Conservation (phyloP, 306 rosid species). For the Trifolium repens region DNA sequence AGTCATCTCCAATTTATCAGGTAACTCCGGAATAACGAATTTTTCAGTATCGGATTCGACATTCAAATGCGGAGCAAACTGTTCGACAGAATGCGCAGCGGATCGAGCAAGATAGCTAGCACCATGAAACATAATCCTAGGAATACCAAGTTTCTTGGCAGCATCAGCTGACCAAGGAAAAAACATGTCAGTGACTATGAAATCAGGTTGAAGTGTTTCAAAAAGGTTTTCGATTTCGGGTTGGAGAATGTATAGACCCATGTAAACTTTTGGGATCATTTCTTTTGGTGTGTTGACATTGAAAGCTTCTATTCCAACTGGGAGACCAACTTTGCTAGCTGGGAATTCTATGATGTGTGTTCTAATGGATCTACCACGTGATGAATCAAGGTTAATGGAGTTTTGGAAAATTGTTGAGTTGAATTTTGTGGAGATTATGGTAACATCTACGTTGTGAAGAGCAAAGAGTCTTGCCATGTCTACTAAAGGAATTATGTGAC, state of each 20-base stretch:
- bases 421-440: slow-evolving; percentile 47
- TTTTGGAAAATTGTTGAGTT: slow-evolving; percentile 50
- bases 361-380: slow-evolving; percentile 39
- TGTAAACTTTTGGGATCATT: slow-evolving; percentile 25
- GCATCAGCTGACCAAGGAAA: slow-evolving; percentile 47
- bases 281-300: slow-evolving; percentile 22
- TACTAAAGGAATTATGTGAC: slow-evolving; percentile 55
- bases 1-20: slow-evolving; percentile 45
- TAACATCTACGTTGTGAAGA: slow-evolving; percentile 34
- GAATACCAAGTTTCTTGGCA: slow-evolving; percentile 37
- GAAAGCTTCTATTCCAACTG: slow-evolving; percentile 41
- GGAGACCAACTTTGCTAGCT: slow-evolving; percentile 42
- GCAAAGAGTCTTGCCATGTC: slow-evolving; percentile 55
- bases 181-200: slow-evolving; percentile 52
- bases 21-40: slow-evolving; percentile 42
- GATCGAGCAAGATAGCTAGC: slow-evolving; percentile 42
- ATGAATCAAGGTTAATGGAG: slow-evolving; percentile 43
- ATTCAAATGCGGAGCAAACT: slow-evolving; percentile 15
- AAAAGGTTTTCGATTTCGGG: slow-evolving; percentile 34
- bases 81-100: slow-evolving; percentile 30
- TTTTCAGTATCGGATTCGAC: slow-evolving; percentile 34
- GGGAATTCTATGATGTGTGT: slow-evolving; percentile 46
- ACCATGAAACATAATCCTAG: slow-evolving; percentile 43
- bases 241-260: slow-evolving; percentile 39
- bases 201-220: slow-evolving; percentile 38